Conservation (phyloP, 2,329 filamentous ascomycete species). For the Cordyceps cicadae region DNA sequence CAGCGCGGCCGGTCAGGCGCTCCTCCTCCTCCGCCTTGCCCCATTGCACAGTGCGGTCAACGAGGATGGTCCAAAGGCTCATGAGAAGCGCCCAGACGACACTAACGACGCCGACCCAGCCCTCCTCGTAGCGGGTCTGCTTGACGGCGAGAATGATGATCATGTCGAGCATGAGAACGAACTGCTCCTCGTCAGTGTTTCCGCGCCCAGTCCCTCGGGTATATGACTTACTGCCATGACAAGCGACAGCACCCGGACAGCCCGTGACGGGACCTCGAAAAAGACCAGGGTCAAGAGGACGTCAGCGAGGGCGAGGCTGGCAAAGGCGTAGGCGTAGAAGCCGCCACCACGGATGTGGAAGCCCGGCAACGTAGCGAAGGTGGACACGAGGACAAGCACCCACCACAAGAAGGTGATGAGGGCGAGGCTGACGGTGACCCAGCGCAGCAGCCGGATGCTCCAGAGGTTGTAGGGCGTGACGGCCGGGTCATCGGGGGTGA, state of each 20-base stretch:
- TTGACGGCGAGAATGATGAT: constrained; percentile 71
- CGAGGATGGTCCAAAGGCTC: constrained; percentile 67
- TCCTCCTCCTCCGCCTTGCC: constrained; percentile 91
- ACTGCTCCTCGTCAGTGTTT: constrained; percentile 16
- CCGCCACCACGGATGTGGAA: constrained; percentile 84
- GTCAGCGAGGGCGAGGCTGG: constrained; percentile 68
- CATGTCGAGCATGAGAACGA: constrained; percentile 49
- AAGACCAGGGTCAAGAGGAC: constrained; percentile 74
- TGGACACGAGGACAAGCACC: constrained; percentile 77
- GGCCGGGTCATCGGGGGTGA: constrained; percentile 36
- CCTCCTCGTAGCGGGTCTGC: constrained; percentile 71
- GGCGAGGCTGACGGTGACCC: constrained; percentile 68
- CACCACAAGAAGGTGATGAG: constrained; percentile 82
- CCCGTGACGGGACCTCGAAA: constrained; percentile 74
- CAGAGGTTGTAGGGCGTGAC: constrained; percentile 92
- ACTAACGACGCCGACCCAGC: constrained; percentile 82
- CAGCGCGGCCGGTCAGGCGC: constrained; percentile 77
- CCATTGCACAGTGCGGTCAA: constrained; percentile 78
- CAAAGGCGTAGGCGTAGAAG: constrained; percentile 82
- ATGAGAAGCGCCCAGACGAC: constrained; percentile 75
- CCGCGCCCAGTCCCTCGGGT: background rate
- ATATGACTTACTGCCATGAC: constrained; percentile 41
- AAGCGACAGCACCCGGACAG: constrained; percentile 65
- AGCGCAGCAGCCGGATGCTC: constrained; percentile 74
- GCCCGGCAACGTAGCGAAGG: constrained; percentile 82